phyloP scores from a whole-genome alignment of 768 basidiomycete genomes.

The Tricholoma matsutake region DNA sequence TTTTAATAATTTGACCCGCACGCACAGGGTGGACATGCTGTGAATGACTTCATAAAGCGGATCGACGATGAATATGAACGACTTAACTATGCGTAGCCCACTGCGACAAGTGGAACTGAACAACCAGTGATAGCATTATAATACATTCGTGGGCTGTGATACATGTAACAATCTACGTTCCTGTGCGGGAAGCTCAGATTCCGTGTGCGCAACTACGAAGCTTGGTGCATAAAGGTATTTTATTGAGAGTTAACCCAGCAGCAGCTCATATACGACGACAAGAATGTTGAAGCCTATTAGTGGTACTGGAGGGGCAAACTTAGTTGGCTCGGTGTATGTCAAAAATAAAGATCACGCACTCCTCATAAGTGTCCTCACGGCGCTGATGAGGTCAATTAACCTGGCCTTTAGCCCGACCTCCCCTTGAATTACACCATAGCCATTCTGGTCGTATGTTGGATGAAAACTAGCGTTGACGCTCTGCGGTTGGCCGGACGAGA shows the following conservation, averaged over 20 bases:
- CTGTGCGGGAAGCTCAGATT: neutral
- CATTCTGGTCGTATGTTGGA: constrained; percentile 65
- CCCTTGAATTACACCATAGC: constrained; percentile 49
- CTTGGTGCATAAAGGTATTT: neutral
- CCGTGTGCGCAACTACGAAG: neutral
- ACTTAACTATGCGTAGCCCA: constrained; percentile 42
- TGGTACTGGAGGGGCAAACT: constrained; percentile 60
- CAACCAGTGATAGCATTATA: neutral
- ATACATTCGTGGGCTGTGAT: neutral
- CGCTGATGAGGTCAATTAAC: constrained; percentile 89
- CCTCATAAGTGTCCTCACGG: constrained; percentile 94
- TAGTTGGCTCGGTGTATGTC: neutral
- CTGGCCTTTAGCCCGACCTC: constrained; percentile 80
- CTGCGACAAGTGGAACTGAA: neutral
- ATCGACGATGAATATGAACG: constrained; percentile 71
- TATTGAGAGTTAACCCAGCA: constrained; percentile 49
- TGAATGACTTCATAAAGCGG: constrained; percentile 70
- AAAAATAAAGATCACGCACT: constrained; percentile 56
- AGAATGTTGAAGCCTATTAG: constrained; percentile 84
- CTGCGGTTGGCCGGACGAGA: constrained; percentile 61
- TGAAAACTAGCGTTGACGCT: constrained; percentile 55
- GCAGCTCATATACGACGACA: constrained; percentile 83
- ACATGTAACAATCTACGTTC: neutral
- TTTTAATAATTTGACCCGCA: constrained; percentile 4
- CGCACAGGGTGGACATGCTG: constrained; percentile 66